phyloP scores from a whole-genome alignment of 768 basidiomycete species.

The Mycena chlorophos region DNA sequence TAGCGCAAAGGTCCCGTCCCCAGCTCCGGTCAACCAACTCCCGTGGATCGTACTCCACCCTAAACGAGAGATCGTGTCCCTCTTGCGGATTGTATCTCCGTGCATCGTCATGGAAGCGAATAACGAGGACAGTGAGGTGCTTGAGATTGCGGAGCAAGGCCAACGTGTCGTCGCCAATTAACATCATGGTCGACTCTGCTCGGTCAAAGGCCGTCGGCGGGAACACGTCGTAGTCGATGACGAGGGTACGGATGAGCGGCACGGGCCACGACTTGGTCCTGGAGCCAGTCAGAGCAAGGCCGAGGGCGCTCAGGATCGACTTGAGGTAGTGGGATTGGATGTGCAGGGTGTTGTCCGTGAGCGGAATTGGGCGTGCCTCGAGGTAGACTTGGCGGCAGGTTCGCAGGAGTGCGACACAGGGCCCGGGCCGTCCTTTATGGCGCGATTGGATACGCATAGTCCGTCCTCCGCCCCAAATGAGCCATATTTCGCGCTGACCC shows the following conservation, averaged over 20 bases:
- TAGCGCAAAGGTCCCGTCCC: not conserved
- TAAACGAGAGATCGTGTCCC: too few relatives aligned
- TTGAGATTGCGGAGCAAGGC: too few relatives aligned
- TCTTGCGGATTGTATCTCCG: too few relatives aligned
- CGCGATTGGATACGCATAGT: too few relatives aligned
- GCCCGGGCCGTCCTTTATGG: too few relatives aligned
- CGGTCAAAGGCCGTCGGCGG: too few relatives aligned
- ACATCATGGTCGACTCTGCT: too few relatives aligned
- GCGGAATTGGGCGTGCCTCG: not conserved
- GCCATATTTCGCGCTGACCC: not conserved
- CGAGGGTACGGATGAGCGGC: too few relatives aligned
- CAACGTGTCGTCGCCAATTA: too few relatives aligned
- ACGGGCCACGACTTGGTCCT: not conserved
- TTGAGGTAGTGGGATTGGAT: not conserved
- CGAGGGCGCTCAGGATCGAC: not conserved
- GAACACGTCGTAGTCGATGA: too few relatives aligned
- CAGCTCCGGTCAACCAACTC: not conserved
- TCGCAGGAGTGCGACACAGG: not conserved
- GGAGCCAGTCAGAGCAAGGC: not conserved
- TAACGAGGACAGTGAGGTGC: too few relatives aligned
- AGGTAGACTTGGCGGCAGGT: not conserved
- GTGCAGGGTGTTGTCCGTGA: not conserved
- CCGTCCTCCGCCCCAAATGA: not conserved
- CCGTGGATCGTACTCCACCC: not conserved
- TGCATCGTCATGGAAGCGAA: too few relatives aligned